A percentile compares a stretch with the other conserved stretches of the same genome.
These are phyloP conservation scores for Penicillium ochrochloron DNA, from an alignment of 495 filamentous ascomycete genomes.

Conservation along the genomic window DNA sequence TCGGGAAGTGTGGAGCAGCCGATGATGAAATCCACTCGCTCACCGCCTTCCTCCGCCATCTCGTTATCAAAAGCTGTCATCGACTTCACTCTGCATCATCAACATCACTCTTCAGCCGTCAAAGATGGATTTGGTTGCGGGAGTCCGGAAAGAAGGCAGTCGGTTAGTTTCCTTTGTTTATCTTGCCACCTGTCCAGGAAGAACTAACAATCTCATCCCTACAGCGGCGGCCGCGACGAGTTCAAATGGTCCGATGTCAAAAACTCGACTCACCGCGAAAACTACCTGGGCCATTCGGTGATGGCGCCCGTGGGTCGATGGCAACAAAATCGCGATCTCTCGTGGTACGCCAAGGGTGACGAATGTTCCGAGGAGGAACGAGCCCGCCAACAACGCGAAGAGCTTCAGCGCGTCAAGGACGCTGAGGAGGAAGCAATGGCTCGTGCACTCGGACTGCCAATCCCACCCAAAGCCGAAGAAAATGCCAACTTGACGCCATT, in stretches of 20 bases:
- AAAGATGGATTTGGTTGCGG: conserved; percentile 90
- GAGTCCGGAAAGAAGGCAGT: conserved; percentile 90
- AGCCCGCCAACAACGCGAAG: conserved; percentile 66
- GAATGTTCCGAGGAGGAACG: conserved; percentile 61
- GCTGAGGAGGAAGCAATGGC: conserved; percentile 91
- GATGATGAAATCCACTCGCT: conserved; percentile 30
- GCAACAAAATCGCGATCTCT: conserved; percentile 86
- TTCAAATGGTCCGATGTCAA: conserved; percentile 98
- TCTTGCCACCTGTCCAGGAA: not conserved
- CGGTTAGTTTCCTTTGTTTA: conserved; percentile 47
- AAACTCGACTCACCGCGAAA: conserved; percentile 84
- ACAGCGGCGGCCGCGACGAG: conserved; percentile 84
- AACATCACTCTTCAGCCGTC: not conserved
- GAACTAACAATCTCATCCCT: conserved; percentile 16
- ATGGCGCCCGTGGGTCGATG: conserved; percentile 96
- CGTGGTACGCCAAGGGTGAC: conserved; percentile 84
- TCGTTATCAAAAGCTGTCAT: not conserved
- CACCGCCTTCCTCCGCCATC: conserved; percentile 27
- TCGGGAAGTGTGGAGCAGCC: conserved; percentile 14
- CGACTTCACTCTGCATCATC: not conserved
- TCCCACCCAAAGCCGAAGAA: conserved; percentile 48
- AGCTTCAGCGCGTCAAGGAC: conserved; percentile 82
- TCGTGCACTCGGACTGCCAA: conserved; percentile 76
- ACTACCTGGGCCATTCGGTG: conserved; percentile 94
- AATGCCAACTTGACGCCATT: conserved; percentile 52